phyloP scores from a whole-genome alignment of 2,329 filamentous ascomycete genomes.

The Fusarium duplospermum region DNA sequence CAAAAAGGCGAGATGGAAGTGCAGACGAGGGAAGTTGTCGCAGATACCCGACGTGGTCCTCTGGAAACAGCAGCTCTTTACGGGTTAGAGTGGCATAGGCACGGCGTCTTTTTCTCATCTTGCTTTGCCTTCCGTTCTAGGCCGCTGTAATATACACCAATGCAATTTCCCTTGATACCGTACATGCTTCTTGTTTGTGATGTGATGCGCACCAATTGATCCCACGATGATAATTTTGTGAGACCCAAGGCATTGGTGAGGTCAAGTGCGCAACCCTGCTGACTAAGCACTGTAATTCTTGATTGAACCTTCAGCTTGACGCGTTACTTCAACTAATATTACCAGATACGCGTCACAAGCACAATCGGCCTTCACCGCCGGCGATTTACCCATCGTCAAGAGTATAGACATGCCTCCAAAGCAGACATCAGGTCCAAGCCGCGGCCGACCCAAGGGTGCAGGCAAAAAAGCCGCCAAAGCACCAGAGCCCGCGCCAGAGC shows the following conservation, averaged over 20 bases:
- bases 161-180: slow-evolving; percentile 63
- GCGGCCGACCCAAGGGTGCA: slow-evolving; percentile 51
- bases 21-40: slow-evolving; percentile 58
- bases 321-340: background rate
- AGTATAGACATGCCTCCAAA: slow-evolving; percentile 56
- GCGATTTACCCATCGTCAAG: background rate
- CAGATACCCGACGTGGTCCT: slow-evolving; percentile 54
- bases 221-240: background rate
- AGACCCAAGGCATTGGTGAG: too few relatives aligned
- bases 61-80: slow-evolving; percentile 56
- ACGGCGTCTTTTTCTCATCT: slow-evolving; percentile 58
- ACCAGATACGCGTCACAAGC: background rate
- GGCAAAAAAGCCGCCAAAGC: slow-evolving; percentile 39
- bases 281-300: slow-evolving; percentile 19
- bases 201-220: background rate
- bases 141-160: slow-evolving; percentile 73
- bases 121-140: slow-evolving; percentile 61
- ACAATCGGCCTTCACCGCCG: background rate
- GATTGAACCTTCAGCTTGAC: background rate
- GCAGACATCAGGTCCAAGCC: slow-evolving; percentile 49
- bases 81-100: slow-evolving; percentile 63
- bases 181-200: slow-evolving; percentile 4
- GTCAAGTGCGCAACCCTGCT: background rate
- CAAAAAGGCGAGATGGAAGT: slow-evolving; percentile 60
- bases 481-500: slow-evolving; percentile 36